Conservation (phyloP, 805 yeast genomes). For the Hemisphaericaspora nanyangensis region DNA sequence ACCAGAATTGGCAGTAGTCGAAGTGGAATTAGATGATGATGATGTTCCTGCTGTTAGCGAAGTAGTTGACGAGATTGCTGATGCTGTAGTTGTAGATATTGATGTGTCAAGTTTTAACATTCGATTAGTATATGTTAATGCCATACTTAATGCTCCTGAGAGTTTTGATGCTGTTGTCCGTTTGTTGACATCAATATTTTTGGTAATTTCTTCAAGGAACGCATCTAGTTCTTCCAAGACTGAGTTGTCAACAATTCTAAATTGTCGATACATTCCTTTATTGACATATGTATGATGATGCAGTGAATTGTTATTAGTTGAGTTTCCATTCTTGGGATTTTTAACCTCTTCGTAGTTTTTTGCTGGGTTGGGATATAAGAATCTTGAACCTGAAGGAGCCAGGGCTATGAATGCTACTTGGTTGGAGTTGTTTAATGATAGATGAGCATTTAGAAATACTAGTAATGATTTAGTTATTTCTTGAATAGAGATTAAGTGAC, state of each 20-base stretch:
- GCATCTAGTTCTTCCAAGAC: slow-evolving; percentile 57
- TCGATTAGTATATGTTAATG: slow-evolving; percentile 76
- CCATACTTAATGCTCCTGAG: slow-evolving; percentile 78
- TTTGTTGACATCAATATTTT: slow-evolving; percentile 24
- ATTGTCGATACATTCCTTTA: slow-evolving; percentile 79
- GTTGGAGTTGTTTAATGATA: slow-evolving; percentile 80
- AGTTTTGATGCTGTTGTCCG: slow-evolving; percentile 50
- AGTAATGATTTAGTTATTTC: slow-evolving; percentile 62
- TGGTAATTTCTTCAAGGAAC: slow-evolving; percentile 14
- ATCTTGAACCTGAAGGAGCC: slow-evolving; percentile 63
- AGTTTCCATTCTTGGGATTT: too few species aligned
- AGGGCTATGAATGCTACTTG: slow-evolving; percentile 78
- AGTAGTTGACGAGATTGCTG: slow-evolving; percentile 40
- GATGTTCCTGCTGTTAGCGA: slow-evolving; percentile 12
- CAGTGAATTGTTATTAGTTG: slow-evolving; percentile 3
- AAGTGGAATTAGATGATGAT: slow-evolving; percentile 2
- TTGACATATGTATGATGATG: slow-evolving; percentile 28
- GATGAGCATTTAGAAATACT: slow-evolving; percentile 81
- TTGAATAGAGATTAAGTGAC: slow-evolving; percentile 47
- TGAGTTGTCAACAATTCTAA: slow-evolving; percentile 71
- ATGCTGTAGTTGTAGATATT: slow-evolving; percentile 41
- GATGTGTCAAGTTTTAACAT: slow-evolving; percentile 47
- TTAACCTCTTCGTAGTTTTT: slow-evolving; percentile 12
- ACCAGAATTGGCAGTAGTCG: slow-evolving; percentile 11
- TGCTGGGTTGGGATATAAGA: slow-evolving; percentile 59